Conservation (phyloP, 768 basidiomycete genomes). For the Podaxis sp. region DNA sequence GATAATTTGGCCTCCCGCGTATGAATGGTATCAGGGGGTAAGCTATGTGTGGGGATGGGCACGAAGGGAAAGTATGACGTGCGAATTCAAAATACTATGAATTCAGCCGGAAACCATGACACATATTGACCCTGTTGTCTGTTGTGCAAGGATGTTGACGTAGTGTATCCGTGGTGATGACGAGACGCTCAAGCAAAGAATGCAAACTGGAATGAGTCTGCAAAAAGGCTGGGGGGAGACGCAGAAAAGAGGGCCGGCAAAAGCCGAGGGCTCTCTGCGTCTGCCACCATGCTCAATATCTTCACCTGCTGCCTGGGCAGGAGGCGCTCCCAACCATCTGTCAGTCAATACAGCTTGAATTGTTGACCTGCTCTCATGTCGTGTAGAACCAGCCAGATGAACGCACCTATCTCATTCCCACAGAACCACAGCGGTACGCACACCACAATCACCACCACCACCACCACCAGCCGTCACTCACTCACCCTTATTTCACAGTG, state of each 20-base stretch:
- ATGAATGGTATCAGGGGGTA: too few species aligned
- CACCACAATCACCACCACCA: not conserved
- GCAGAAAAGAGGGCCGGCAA: not conserved
- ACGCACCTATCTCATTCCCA: conserved; percentile 24
- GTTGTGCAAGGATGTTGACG: too few species aligned
- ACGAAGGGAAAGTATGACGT: too few species aligned
- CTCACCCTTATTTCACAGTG: conserved; percentile 1
- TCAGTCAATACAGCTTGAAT: not conserved
- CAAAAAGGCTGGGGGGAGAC: too few species aligned
- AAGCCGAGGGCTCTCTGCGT: not conserved
- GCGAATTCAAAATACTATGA: too few species aligned
- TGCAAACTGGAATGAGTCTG: too few species aligned
- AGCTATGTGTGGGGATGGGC: too few species aligned
- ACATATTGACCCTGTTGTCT: too few species aligned
- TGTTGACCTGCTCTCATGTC: not conserved
- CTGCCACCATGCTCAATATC: conserved; percentile 12
- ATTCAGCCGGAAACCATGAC: too few species aligned
- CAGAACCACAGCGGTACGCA: conserved; percentile 19
- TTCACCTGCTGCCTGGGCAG: conserved; percentile 20
- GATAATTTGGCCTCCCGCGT: too few species aligned
- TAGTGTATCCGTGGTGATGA: too few species aligned
- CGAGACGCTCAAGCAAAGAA: too few species aligned
- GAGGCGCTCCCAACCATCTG: conserved; percentile 14
- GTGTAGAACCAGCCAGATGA: conserved; percentile 19
- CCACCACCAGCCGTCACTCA: not conserved